phyloP scores from a whole-genome alignment of 495 filamentous ascomycete species.

The Lasiosphaeriaceae sp. region DNA sequence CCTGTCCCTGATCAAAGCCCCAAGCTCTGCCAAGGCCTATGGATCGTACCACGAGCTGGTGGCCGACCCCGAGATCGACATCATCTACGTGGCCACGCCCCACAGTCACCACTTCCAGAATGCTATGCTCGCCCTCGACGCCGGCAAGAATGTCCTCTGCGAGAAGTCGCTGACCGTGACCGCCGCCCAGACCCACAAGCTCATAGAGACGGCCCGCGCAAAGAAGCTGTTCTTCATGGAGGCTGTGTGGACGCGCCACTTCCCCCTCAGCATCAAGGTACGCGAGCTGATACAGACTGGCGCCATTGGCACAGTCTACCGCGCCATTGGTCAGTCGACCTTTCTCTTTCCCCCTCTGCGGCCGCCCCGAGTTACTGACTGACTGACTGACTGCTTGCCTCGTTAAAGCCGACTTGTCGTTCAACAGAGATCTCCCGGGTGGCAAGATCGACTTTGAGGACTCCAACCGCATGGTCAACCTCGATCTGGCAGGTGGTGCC shows the following conservation, averaged over 20 bases:
- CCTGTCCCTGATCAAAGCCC: conserved; percentile 61
- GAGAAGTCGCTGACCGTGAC: conserved; percentile 94
- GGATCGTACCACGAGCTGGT: conserved; percentile 78
- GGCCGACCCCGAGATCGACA: conserved; percentile 71
- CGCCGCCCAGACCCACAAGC: conserved; percentile 70
- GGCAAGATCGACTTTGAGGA: conserved; percentile 45
- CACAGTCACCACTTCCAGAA: conserved; percentile 97
- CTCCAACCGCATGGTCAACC: conserved; percentile 78
- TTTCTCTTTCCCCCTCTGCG: background rate
- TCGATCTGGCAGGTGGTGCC: conserved; percentile 79
- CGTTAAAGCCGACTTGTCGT: conserved; percentile 55
- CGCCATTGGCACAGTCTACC: conserved; percentile 70
- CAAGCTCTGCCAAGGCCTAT: conserved; percentile 66
- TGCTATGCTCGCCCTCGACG: conserved; percentile 72
- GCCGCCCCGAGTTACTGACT: background rate
- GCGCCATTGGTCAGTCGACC: conserved; percentile 55
- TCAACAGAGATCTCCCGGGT: conserved; percentile 36
- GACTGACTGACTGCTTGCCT: too few relatives aligned
- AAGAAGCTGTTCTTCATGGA: conserved; percentile 96
- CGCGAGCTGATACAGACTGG: conserved; percentile 64
- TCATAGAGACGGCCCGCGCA: conserved; percentile 67
- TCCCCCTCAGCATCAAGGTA: conserved; percentile 76
- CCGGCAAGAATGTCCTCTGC: conserved; percentile 85
- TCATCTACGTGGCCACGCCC: conserved; percentile 89
- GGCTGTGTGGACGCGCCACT: conserved; percentile 92